Evolutionary conservation across 148 eudicot species (phyloP).

Genomic region (Heliosperma pusillum): DNA sequence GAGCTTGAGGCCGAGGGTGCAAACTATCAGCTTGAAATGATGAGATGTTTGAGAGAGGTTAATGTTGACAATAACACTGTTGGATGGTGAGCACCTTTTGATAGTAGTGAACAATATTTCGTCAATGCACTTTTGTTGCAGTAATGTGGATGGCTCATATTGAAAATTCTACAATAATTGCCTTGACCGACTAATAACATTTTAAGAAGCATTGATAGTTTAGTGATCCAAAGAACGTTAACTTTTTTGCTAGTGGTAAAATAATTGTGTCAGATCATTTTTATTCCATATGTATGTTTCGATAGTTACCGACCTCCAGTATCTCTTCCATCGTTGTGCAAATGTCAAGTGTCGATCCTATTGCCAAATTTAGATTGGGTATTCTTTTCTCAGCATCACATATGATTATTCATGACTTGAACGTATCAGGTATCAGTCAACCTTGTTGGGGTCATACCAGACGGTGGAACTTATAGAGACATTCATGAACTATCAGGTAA

Average conservation of each 20-base stretch:
- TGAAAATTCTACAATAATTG: neutral
- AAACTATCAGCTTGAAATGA: slow-evolving; percentile 97
- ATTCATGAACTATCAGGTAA: slow-evolving; percentile 97
- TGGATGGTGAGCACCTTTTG: slow-evolving; percentile 70
- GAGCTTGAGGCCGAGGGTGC: slow-evolving; percentile 99
- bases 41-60: slow-evolving; percentile 99
- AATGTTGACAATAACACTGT: slow-evolving; percentile 98
- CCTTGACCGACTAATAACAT: neutral
- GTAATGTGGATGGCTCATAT: neutral
- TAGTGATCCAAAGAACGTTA: neutral
- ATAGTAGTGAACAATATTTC: neutral
- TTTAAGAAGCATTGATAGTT: too few relatives aligned
- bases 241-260: neutral
- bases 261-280: neutral
- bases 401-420: slow-evolving; percentile 6
- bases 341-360: neutral
- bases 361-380: neutral
- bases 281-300: neutral
- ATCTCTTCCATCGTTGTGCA: too few relatives aligned
- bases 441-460: slow-evolving; percentile 78
- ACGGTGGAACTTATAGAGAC: slow-evolving; percentile 91
- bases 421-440: slow-evolving; percentile 85
- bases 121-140: neutral
- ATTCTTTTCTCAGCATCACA: neutral
- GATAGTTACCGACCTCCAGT: neutral